Evolutionary conservation across 225 moss, liverwort and hornwort genomes (phyloP).

Genomic region (Polytrichum formosum): DNA sequence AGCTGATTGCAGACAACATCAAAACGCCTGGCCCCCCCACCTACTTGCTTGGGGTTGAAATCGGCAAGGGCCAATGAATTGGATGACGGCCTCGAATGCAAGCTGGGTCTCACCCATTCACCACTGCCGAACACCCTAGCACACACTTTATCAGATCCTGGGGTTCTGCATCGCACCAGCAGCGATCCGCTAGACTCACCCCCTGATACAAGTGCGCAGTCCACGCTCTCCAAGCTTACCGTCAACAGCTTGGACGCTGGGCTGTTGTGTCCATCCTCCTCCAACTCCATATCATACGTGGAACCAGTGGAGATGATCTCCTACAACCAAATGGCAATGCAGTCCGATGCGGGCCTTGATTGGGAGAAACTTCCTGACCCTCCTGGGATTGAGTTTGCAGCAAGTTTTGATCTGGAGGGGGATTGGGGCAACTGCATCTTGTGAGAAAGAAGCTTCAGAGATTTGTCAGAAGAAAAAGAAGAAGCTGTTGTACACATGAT

Average conservation of each 20-base stretch:
- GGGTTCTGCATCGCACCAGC: not conserved
- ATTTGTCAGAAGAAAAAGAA: not conserved
- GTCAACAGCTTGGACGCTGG: not conserved
- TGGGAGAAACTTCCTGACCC: slow-evolving; percentile 56
- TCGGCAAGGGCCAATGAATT: not conserved
- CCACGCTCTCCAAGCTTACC: slow-evolving; percentile 4
- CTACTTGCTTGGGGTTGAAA: not conserved
- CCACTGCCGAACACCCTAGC: not conserved
- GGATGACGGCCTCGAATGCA: slow-evolving; percentile 8
- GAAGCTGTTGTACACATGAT: not conserved
- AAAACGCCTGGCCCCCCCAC: not conserved
- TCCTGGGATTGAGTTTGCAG: slow-evolving; percentile 31
- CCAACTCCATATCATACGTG: not conserved
- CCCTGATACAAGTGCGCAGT: not conserved
- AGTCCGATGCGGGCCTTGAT: slow-evolving; percentile 21
- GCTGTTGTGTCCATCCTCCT: slow-evolving; percentile 1
- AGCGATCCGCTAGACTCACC: not conserved
- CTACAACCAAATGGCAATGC: not conserved
- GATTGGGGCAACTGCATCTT: slow-evolving; percentile 31
- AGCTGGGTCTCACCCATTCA: slow-evolving; percentile 2
- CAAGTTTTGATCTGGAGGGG: slow-evolving; percentile 22
- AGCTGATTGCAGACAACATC: slow-evolving; percentile 4
- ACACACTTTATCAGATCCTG: not conserved
- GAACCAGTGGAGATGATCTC: slow-evolving; percentile 5
- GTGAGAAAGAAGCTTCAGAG: not conserved